Evolutionary conservation across 768 basidiomycete genomes (phyloP).

Genomic region (Rhizopogon rudus): DNA sequence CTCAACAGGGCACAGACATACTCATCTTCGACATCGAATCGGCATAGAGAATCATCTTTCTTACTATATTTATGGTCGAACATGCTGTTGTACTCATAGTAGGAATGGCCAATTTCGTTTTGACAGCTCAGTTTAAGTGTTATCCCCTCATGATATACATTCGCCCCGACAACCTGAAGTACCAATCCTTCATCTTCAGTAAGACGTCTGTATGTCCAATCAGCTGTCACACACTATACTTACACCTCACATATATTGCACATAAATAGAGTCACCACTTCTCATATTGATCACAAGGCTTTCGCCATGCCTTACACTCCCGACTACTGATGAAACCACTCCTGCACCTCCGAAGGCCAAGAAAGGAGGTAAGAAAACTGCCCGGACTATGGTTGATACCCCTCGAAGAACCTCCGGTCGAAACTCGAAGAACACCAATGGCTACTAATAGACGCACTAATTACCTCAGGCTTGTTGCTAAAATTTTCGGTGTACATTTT

Average conservation of each 20-base stretch:
- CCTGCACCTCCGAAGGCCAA: too few relatives aligned
- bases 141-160: background rate
- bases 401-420: background rate
- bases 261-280: background rate
- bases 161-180: background rate
- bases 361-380: background rate
- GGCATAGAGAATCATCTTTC: background rate
- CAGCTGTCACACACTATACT: background rate
- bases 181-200: background rate
- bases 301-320: too few relatives aligned
- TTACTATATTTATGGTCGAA: background rate
- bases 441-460: background rate
- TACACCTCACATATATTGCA: background rate
- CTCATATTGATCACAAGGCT: background rate
- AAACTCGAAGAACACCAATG: background rate
- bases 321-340: too few relatives aligned
- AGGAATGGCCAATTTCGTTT: background rate
- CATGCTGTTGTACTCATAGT: background rate
- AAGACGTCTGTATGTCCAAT: background rate
- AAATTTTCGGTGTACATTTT: too few relatives aligned
- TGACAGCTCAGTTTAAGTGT: too few relatives aligned
- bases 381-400: background rate
- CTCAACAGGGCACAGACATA: slow-evolving; percentile 6
- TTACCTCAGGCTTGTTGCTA: too few relatives aligned
- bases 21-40: slow-evolving; percentile 19